These are phyloP conservation scores for Hypoxylon perforatum DNA, from an alignment of 495 filamentous ascomycete genomes.

Conservation along the genomic window DNA sequence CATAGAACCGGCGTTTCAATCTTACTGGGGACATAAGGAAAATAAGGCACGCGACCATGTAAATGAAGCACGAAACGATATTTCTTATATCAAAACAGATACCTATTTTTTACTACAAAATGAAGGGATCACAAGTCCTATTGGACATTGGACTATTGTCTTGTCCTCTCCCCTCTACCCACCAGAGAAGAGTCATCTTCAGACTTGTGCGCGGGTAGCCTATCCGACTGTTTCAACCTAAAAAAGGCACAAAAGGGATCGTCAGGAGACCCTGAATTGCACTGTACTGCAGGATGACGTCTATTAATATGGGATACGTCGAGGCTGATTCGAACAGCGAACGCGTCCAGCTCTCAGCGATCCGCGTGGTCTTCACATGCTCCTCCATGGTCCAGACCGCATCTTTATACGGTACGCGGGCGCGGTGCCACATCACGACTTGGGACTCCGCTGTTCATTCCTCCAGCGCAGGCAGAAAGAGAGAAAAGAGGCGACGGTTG, in stretches of 20 bases:
- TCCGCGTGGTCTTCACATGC: slow-evolving; percentile 6
- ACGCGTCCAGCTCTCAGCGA: slow-evolving; percentile 1
- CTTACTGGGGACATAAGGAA: no score
- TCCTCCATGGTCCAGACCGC: background rate
- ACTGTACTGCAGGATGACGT: background rate
- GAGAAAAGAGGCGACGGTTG: background rate
- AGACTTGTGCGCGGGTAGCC: no score
- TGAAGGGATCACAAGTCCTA: no score
- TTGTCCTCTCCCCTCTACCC: no score
- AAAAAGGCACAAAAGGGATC: background rate
- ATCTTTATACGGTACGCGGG: background rate
- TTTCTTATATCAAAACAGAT: no score
- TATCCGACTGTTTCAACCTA: background rate
- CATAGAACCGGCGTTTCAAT: no score
- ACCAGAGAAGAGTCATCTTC: no score
- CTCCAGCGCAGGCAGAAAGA: background rate
- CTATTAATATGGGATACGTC: background rate
- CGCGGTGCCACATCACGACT: slow-evolving; percentile 1
- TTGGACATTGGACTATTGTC: no score
- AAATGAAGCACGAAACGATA: no score
- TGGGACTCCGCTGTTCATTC: background rate
- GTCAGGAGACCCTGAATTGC: background rate
- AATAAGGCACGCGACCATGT: no score
- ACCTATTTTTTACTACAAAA: no score
- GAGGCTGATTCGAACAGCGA: background rate